These are phyloP conservation scores for Diaporthe australafricana DNA, from an alignment of 2,329 filamentous ascomycete species.

Conservation along the genomic window DNA sequence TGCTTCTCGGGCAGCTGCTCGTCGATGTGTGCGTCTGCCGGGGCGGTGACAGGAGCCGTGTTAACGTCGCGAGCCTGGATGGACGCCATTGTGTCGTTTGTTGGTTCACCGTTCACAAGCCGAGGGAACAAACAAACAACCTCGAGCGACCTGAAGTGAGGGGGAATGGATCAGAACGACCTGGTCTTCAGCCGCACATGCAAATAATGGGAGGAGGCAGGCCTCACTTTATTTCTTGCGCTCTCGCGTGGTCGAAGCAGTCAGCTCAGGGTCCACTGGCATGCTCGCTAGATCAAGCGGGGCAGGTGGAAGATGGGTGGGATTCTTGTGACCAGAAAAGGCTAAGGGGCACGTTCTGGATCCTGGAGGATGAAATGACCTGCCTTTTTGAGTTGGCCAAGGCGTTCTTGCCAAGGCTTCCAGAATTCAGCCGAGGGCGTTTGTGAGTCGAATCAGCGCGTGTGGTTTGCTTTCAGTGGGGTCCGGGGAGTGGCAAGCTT, in stretches of 20 bases:
- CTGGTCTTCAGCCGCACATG: neutral
- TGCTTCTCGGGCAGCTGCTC: neutral
- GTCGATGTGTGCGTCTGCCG: conserved; percentile 1
- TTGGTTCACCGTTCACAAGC: neutral
- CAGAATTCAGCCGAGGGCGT: neutral
- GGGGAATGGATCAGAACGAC: neutral
- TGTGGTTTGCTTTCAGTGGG: neutral
- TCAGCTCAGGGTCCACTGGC: conserved; percentile 19
- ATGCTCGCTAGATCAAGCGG: conserved; percentile 17
- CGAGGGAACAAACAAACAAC: neutral
- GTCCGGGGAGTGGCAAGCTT: neutral
- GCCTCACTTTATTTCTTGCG: neutral
- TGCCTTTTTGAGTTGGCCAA: conserved; percentile 1
- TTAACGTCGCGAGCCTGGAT: conserved; percentile 10
- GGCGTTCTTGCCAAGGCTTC: neutral
- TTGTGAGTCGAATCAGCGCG: neutral
- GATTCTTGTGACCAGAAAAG: neutral
- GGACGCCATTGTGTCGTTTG: conserved; percentile 7
- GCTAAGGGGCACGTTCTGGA: conserved; percentile 1
- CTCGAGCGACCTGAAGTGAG: neutral
- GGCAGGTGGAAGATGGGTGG: conserved; percentile 6
- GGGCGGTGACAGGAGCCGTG: conserved; percentile 16
- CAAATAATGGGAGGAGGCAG: neutral
- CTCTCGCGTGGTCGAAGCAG: conserved; percentile 7
- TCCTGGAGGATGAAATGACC: conserved; percentile 17